phyloP scores from a whole-genome alignment of 179 eudicot species.

The Silene coronaria region DNA sequence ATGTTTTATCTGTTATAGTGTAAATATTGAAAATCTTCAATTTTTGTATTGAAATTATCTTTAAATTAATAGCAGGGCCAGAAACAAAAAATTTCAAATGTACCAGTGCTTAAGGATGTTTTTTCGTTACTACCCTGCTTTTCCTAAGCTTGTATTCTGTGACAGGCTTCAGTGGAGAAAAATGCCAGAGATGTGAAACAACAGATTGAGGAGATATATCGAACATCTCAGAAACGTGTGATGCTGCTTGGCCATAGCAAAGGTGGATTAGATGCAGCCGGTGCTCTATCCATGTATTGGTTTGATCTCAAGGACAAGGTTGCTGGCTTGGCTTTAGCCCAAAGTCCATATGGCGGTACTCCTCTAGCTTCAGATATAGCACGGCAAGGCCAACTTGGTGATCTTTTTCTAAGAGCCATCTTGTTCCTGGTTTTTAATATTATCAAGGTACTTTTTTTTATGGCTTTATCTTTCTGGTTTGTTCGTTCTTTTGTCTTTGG shows the following conservation, averaged over 20 bases:
- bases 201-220: slow-evolving; percentile 81
- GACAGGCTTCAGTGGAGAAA: slow-evolving; percentile 85
- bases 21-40: too few relatives aligned
- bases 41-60: too few relatives aligned
- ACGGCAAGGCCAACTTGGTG: slow-evolving; percentile 90
- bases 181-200: slow-evolving; percentile 86
- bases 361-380: slow-evolving; percentile 93
- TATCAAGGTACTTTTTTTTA: slow-evolving; percentile 52
- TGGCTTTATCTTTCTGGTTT: slow-evolving; percentile 6
- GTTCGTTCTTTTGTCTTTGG: background rate
- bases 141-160: slow-evolving; percentile 16
- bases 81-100: background rate
- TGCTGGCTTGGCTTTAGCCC: slow-evolving; percentile 81
- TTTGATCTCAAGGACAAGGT: slow-evolving; percentile 85
- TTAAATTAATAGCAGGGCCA: background rate
- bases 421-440: slow-evolving; percentile 74
- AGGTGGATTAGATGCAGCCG: slow-evolving; percentile 98
- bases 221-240: slow-evolving; percentile 71
- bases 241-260: slow-evolving; percentile 96
- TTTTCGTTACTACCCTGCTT: background rate
- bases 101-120: background rate
- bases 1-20: background rate
- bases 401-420: slow-evolving; percentile 79
- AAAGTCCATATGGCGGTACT: slow-evolving; percentile 96
- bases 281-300: slow-evolving; percentile 94